Percentiles rank a stretch among this genome's conserved stretches.
Evolutionary conservation across 768 basidiomycete genomes (phyloP).

Genomic region (Hemileccinum impolitum): DNA sequence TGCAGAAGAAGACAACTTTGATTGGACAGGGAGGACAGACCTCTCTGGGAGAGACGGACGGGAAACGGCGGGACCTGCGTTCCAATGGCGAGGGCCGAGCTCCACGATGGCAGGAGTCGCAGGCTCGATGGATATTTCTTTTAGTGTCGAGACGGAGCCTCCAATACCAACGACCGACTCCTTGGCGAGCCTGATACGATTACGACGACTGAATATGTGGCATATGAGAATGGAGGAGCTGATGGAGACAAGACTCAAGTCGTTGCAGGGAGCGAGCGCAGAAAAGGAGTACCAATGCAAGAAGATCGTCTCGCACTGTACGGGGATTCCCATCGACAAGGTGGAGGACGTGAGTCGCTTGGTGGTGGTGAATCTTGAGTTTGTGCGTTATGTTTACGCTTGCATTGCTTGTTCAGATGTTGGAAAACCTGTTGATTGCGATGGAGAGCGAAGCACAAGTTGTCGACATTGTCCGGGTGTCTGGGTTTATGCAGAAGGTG

Average conservation of each 20-base stretch:
- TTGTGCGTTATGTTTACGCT: slow-evolving; percentile 25
- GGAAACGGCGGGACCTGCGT: slow-evolving; percentile 47
- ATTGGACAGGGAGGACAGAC: slow-evolving; percentile 80
- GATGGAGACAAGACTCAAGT: slow-evolving; percentile 64
- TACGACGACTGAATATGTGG: slow-evolving; percentile 82
- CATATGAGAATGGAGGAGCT: slow-evolving; percentile 74
- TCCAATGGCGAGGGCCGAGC: slow-evolving; percentile 63
- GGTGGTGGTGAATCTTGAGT: slow-evolving; percentile 12
- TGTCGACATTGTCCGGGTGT: slow-evolving; percentile 80
- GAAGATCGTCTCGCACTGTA: slow-evolving; percentile 86
- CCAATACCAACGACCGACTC: slow-evolving; percentile 61
- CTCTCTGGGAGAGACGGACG: slow-evolving; percentile 39
- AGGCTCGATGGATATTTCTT: slow-evolving; percentile 59
- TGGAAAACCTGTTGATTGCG: slow-evolving; percentile 81
- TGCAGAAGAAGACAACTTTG: slow-evolving; percentile 74
- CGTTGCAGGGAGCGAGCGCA: slow-evolving; percentile 73
- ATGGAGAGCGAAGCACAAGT: slow-evolving; percentile 84
- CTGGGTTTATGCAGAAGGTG: slow-evolving; percentile 90
- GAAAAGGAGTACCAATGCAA: slow-evolving; percentile 92
- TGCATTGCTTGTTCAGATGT: slow-evolving; percentile 50
- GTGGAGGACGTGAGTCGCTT: slow-evolving; percentile 79
- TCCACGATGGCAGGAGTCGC: slow-evolving; percentile 66
- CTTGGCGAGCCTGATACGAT: slow-evolving; percentile 56
- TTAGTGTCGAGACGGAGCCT: slow-evolving; percentile 70
- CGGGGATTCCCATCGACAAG: slow-evolving; percentile 80